Percentiles rank a stretch among this genome's conserved stretches.
These are phyloP conservation scores for Priceomyces medius DNA, from an alignment of 805 yeast species.

Conservation along the genomic window DNA sequence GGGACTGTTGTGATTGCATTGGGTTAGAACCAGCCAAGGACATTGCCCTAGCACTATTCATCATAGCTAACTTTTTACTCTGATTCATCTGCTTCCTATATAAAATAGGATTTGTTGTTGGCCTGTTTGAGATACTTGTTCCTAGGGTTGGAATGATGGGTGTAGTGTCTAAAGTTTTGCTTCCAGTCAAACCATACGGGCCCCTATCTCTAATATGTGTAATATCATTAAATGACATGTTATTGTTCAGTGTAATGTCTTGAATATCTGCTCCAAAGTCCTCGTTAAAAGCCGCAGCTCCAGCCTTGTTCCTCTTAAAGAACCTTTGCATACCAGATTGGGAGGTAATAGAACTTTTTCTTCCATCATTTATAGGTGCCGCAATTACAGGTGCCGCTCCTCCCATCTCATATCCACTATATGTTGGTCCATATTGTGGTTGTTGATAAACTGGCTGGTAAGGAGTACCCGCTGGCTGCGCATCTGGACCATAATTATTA, in stretches of 20 bases:
- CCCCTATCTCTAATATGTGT: constrained; percentile 64
- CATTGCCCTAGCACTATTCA: constrained; percentile 47
- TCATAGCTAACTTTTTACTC: constrained; percentile 58
- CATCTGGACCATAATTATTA: constrained; percentile 15
- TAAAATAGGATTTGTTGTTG: constrained; percentile 46
- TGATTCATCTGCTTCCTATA: constrained; percentile 70
- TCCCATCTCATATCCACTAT: constrained; percentile 10
- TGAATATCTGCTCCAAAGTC: constrained; percentile 37
- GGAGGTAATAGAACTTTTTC: constrained; percentile 40
- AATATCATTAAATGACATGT: constrained; percentile 62
- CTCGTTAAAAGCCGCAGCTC: constrained; percentile 34
- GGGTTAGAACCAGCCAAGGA: constrained; percentile 37
- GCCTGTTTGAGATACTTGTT: constrained; percentile 20
- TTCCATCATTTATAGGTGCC: constrained; percentile 13
- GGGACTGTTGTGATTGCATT: constrained; percentile 29
- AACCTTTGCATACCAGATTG: constrained; percentile 37
- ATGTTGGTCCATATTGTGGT: constrained; percentile 6
- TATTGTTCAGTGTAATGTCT: constrained; percentile 33
- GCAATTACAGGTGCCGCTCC: neutral
- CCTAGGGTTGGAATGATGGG: constrained; percentile 72
- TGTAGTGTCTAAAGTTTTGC: constrained; percentile 50
- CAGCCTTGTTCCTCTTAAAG: constrained; percentile 40
- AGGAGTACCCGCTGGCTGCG: constrained; percentile 9
- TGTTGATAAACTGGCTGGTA: constrained; percentile 9
- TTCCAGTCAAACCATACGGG: constrained; percentile 53